Evolutionary conservation across 371 early-diverging fungal genomes (phyloP).

Genomic region (Saksenaea oblongispora): DNA sequence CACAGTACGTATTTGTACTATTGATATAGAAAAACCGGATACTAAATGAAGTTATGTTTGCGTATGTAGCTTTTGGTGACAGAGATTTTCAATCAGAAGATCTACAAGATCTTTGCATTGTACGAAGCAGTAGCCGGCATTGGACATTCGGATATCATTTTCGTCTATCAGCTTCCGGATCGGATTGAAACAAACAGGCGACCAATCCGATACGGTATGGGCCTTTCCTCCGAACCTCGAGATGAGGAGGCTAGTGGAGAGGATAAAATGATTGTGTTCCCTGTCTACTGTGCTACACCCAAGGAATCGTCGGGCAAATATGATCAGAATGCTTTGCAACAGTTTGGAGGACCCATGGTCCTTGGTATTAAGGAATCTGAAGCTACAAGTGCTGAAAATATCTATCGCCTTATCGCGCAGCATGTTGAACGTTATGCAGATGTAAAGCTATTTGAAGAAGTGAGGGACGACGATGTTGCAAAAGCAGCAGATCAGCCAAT

Average conservation of each 20-base stretch:
- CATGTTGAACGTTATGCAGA: slow-evolving; percentile 42
- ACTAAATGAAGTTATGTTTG: neutral
- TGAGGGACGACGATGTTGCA: neutral
- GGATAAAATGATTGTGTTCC: slow-evolving; percentile 29
- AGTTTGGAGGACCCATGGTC: slow-evolving; percentile 46
- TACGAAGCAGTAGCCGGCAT: slow-evolving; percentile 65
- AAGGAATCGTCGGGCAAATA: slow-evolving; percentile 7
- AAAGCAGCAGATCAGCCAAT: neutral
- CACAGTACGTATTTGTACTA: slow-evolving; percentile 19
- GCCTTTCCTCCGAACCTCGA: neutral
- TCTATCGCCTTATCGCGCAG: slow-evolving; percentile 32
- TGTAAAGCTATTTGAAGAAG: slow-evolving; percentile 46
- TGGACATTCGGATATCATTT: slow-evolving; percentile 60
- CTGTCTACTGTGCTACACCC: slow-evolving; percentile 33
- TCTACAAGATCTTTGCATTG: slow-evolving; percentile 68
- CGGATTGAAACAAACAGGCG: slow-evolving; percentile 1
- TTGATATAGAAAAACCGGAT: neutral
- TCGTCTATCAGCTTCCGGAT: slow-evolving; percentile 66
- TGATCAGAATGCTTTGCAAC: neutral
- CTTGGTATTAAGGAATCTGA: slow-evolving; percentile 35
- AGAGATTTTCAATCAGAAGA: slow-evolving; percentile 61
- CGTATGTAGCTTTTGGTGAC: slow-evolving; percentile 50
- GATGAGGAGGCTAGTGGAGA: slow-evolving; percentile 11
- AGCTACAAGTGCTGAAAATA: slow-evolving; percentile 19
- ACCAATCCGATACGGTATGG: slow-evolving; percentile 12